Percentiles rank a stretch among this genome's conserved stretches.
Conservation (phyloP, 352 stramenopile species). For the Globisporangium megalacanthum region DNA sequence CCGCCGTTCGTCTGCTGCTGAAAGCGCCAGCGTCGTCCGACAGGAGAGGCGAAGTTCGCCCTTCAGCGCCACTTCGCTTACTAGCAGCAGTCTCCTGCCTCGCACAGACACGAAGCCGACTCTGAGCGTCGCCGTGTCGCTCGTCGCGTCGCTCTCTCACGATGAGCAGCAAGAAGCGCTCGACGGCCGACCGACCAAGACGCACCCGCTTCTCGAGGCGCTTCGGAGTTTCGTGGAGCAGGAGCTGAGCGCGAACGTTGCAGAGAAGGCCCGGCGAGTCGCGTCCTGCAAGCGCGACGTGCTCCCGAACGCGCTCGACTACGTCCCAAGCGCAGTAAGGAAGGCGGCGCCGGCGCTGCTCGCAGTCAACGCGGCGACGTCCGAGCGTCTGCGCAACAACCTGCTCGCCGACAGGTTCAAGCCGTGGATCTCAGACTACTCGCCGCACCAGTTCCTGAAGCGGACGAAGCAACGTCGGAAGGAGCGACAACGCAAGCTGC, state of each 20-base stretch:
- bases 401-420: constrained; percentile 41
- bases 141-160: constrained; percentile 67
- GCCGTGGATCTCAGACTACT: constrained; percentile 38
- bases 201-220: constrained; percentile 54
- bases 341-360: constrained; percentile 14
- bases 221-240: constrained; percentile 61
- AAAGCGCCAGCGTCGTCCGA: constrained; percentile 4
- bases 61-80: background rate
- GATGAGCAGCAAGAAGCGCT: constrained; percentile 65
- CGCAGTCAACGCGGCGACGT: constrained; percentile 33
- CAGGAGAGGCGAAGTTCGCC: constrained; percentile 9
- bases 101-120: constrained; percentile 30
- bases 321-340: constrained; percentile 17
- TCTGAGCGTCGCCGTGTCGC: constrained; percentile 56
- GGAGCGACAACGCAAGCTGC: constrained; percentile 29
- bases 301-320: constrained; percentile 32
- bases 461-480: constrained; percentile 28
- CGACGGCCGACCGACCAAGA: constrained; percentile 54
- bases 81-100: background rate
- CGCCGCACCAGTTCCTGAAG: constrained; percentile 25
- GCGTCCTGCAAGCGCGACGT: constrained; percentile 24
- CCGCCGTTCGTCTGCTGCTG: constrained; percentile 2
- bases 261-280: constrained; percentile 15
- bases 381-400: constrained; percentile 26
- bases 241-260: constrained; percentile 26